These are phyloP conservation scores for Phialophora expanda DNA, from an alignment of 2,329 filamentous ascomycete species.

Conservation along the genomic window DNA sequence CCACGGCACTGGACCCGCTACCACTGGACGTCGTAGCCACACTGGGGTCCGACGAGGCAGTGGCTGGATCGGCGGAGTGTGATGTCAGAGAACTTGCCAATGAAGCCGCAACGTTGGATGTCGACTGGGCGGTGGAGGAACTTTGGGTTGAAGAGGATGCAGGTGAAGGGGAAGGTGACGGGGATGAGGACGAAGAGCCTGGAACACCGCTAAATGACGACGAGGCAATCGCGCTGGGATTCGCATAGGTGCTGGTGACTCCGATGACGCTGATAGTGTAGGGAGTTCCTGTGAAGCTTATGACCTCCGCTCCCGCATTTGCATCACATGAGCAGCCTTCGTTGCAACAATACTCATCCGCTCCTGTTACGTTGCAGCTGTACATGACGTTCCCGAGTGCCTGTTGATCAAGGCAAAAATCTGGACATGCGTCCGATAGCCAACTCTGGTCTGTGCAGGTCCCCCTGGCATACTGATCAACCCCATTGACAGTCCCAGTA, in stretches of 20 bases:
- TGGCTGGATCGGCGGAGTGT: neutral
- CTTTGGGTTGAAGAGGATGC: neutral
- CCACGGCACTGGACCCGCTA: constrained; percentile 9
- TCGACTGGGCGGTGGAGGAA: neutral
- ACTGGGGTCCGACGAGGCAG: neutral
- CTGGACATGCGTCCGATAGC: constrained; percentile 43
- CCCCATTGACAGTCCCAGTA: constrained; percentile 36
- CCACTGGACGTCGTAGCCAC: neutral
- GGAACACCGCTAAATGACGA: neutral
- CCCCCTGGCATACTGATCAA: constrained; percentile 43
- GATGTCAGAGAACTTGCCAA: neutral
- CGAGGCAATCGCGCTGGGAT: constrained; percentile 15
- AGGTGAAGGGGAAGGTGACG: neutral
- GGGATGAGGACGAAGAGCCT: neutral
- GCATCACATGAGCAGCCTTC: constrained; percentile 26
- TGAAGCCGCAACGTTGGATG: neutral
- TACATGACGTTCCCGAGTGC: constrained; percentile 30
- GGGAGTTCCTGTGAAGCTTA: constrained; percentile 22
- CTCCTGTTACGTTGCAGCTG: constrained; percentile 37
- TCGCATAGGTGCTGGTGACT: constrained; percentile 11
- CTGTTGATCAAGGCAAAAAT: constrained; percentile 44
- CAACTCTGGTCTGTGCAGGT: constrained; percentile 46
- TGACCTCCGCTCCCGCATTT: constrained; percentile 6
- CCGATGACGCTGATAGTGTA: constrained; percentile 22
- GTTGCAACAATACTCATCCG: constrained; percentile 42